Conservation (phyloP, 139 green algal genomes). For the Pleodorina starrii region DNA sequence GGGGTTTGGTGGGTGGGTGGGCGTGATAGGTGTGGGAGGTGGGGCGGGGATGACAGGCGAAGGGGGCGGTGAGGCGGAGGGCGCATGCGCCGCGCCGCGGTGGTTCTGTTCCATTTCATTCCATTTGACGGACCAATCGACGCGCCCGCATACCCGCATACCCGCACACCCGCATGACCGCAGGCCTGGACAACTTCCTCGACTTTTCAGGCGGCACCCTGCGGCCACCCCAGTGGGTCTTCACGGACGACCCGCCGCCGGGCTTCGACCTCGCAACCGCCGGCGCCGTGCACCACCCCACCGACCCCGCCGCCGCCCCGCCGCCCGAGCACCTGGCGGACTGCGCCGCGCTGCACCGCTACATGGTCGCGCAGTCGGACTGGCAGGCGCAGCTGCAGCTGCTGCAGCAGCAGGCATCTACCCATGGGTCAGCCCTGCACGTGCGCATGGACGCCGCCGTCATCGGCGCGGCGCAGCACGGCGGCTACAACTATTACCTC, state of each 20-base stretch:
- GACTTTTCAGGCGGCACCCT: neutral
- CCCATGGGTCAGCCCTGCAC: neutral
- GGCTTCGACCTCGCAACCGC: constrained; percentile 3
- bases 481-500: constrained; percentile 33
- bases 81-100: no score
- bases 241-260: constrained; percentile 43
- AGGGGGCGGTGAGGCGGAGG: no score
- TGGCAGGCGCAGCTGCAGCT: constrained; percentile 20
- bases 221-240: constrained; percentile 11
- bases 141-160: neutral
- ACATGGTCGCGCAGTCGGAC: constrained; percentile 44
- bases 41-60: no score
- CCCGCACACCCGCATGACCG: neutral
- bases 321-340: constrained; percentile 28
- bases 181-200: constrained; percentile 20
- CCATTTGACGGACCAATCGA: no score
- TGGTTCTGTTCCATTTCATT: no score
- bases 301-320: neutral
- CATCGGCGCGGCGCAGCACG: neutral
- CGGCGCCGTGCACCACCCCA: neutral
- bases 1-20: no score
- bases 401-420: no score
- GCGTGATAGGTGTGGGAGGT: no score
- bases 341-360: neutral
- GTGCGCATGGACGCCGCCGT: neutral